Percentiles rank a stretch among this genome's conserved stretches.
Conservation (phyloP, 495 filamentous ascomycete genomes). For the Aspergillus hancockii region DNA sequence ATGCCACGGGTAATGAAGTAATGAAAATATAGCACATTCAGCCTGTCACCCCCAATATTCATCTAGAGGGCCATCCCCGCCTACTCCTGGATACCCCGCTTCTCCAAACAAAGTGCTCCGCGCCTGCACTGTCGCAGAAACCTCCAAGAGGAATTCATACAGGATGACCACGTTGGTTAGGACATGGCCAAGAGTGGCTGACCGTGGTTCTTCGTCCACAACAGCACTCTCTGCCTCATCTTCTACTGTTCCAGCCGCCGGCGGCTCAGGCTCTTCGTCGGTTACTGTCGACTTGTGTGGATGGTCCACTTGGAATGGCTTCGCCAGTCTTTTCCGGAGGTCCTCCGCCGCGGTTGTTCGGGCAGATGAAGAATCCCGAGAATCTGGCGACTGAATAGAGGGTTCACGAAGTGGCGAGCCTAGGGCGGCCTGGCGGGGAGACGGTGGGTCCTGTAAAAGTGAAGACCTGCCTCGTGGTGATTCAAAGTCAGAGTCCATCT, state of each 20-base stretch:
- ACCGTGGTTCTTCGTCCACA: slow-evolving; percentile 25
- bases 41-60: not conserved
- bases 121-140: slow-evolving; percentile 84
- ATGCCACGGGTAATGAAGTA: not conserved
- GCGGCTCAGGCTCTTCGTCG: slow-evolving; percentile 30
- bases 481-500: slow-evolving; percentile 15
- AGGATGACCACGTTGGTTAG: slow-evolving; percentile 65
- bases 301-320: slow-evolving; percentile 32
- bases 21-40: not conserved
- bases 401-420: slow-evolving; percentile 26
- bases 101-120: slow-evolving; percentile 85
- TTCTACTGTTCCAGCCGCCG: slow-evolving; percentile 35
- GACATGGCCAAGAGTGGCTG: slow-evolving; percentile 76
- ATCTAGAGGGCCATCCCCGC: not conserved
- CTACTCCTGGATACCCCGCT: slow-evolving; percentile 54
- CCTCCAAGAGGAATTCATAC: slow-evolving; percentile 83
- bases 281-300: slow-evolving; percentile 11
- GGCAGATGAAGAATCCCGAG: slow-evolving; percentile 32
- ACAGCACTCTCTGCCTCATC: slow-evolving; percentile 37
- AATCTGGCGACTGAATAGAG: slow-evolving; percentile 25
- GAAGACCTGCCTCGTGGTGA: slow-evolving; percentile 22
- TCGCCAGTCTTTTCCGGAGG: slow-evolving; percentile 38
- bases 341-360: slow-evolving; percentile 34
- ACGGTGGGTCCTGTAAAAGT: slow-evolving; percentile 9
- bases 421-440: slow-evolving; percentile 24